Base-by-base conservation (phyloP, 352 stramenopile genomes). In the Globisporangium cylindrosporum region DNA sequence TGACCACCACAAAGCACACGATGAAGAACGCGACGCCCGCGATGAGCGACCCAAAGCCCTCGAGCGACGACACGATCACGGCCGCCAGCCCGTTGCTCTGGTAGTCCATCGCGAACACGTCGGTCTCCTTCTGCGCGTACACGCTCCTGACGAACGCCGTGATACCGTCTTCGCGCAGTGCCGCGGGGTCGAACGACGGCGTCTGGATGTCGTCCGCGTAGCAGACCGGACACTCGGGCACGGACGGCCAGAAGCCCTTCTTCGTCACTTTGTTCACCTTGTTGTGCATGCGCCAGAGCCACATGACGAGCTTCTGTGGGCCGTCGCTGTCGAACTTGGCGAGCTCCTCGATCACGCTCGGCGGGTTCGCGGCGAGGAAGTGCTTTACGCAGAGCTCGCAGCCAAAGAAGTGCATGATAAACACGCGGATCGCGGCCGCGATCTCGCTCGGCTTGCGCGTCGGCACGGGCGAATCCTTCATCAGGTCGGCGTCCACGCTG, bases 281-380 rank as follows among this genome's bases (percentile, higher is more conserved):
- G 70, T 93, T 94, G 77, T 96, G 88, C 85, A 93, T 92, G 32
- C 74, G 75, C 82, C 88, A 94, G 53, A 96, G 79, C 86, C 88
- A 94, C 48, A 94, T 59, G 9, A 78, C 63, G 4, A 92, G 72
- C 55, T 81, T 77, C 34, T 79, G 59, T 10, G 77, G 71, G 0
- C 81, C 82, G 0, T 80, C 62, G 18, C 34, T 29, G 51, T 93
- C 83, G 24, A 68, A 69, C 7, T 59, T 61, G 2, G 77, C 78
- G 1, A 92, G 48, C 1, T 78, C 66, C 3, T 71, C 63, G 25
- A 95, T 88, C 1, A 80, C 70, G n/a, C 67, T 80, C 51, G 78
- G 73, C 4, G 87, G 82, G 62, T 96, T 94, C 7, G 78, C 78
- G 25, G 70, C 41, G 14, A 93, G 64, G 32, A 96, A 96, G 73